Conservation (phyloP, 106 monocot genomes). For the Phalaenopsis aphrodite region DNA sequence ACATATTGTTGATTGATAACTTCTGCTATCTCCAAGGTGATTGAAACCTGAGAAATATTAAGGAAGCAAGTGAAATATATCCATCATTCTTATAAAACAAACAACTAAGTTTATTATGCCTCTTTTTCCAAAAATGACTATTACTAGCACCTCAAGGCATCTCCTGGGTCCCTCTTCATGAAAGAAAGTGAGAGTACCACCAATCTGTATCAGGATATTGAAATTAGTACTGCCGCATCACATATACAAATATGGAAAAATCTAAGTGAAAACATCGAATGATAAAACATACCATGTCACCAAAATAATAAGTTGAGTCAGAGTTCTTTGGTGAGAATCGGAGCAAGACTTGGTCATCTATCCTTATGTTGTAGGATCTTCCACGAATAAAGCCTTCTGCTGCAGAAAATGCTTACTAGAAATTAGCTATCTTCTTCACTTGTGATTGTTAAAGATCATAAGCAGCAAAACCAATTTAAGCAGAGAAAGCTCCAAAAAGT, state of each 20-base stretch:
- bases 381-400: conserved; percentile 96
- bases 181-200: conserved; percentile 90
- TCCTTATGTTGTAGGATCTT: conserved; percentile 94
- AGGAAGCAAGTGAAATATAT: not conserved
- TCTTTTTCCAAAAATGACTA: not conserved
- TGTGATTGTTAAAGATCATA: not conserved
- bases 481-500: not conserved
- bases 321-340: conserved; percentile 89
- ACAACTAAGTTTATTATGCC: not conserved
- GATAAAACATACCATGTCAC: conserved; percentile 63
- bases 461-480: not conserved
- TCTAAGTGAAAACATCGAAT: conserved; percentile 6
- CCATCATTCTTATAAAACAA: not conserved
- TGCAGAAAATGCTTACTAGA: conserved; percentile 55
- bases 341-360: conserved; percentile 90
- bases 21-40: conserved; percentile 87
- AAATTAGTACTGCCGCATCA: not conserved
- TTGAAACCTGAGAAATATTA: conserved; percentile 46
- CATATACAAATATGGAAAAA: not conserved
- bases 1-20: conserved; percentile 56
- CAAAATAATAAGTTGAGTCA: conserved; percentile 89
- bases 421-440: conserved; percentile 24
- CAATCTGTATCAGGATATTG: conserved; percentile 52
- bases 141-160: conserved; percentile 80
- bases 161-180: conserved; percentile 67